These are phyloP conservation scores for Pisolithus thermaeus DNA, from an alignment of 1,284 basidiomycete genomes.

Conservation along the genomic window DNA sequence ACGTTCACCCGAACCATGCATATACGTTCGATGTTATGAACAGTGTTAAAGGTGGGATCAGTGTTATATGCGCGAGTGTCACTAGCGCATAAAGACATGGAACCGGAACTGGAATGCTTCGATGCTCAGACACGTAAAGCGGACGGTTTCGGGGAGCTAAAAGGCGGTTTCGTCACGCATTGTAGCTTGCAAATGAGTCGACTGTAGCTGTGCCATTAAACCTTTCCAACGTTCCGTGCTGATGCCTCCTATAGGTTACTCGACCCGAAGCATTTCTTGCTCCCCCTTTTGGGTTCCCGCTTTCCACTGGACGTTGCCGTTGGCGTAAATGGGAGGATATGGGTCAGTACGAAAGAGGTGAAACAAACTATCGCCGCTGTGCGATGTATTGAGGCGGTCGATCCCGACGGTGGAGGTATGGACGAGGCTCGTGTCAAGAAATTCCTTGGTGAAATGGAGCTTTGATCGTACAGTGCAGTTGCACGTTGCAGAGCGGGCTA, in stretches of 20 bases:
- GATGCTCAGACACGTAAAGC: conserved; percentile 80
- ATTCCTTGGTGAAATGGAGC: conserved; percentile 51
- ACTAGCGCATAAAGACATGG: conserved; percentile 84
- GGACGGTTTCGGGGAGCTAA: conserved; percentile 79
- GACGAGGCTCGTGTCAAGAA: conserved; percentile 46
- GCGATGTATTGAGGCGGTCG: conserved; percentile 68
- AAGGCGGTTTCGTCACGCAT: conserved; percentile 69
- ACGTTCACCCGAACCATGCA: not conserved
- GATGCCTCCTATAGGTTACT: conserved; percentile 50
- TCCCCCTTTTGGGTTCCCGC: conserved; percentile 64
- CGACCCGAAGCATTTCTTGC: conserved; percentile 67
- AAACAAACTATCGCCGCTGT: conserved; percentile 62
- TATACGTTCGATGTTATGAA: not conserved
- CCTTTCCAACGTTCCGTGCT: conserved; percentile 4
- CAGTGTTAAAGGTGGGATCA: conserved; percentile 59
- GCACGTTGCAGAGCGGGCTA: conserved; percentile 21
- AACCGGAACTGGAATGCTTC: conserved; percentile 84
- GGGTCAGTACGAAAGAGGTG: conserved; percentile 66
- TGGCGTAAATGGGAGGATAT: conserved; percentile 78
- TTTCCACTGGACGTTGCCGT: conserved; percentile 77
- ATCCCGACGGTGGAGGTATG: conserved; percentile 60
- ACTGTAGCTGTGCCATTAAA: conserved; percentile 41
- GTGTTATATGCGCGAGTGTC: conserved; percentile 81
- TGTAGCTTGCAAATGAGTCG: conserved; percentile 77
- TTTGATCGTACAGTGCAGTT: conserved; percentile 29